phyloP scores from a whole-genome alignment of 2,329 filamentous ascomycete species.

The Colletotrichum musicola region DNA sequence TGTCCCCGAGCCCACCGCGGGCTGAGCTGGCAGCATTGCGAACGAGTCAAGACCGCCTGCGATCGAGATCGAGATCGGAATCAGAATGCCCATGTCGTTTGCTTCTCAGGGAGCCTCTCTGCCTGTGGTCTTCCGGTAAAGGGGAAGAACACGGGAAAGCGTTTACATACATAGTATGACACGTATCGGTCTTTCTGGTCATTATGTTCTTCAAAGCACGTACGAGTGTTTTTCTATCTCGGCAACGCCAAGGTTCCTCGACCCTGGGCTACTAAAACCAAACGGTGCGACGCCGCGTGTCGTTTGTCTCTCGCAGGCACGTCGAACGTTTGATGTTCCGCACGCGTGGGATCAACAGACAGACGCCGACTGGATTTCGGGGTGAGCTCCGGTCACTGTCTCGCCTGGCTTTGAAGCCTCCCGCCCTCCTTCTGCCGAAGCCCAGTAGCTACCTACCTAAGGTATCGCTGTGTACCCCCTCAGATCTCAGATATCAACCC shows the following conservation, averaged over 20 bases:
- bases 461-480: not conserved
- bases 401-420: not conserved
- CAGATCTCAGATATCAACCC: slow-evolving; percentile 23
- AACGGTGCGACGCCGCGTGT: too few relatives aligned
- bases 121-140: too few relatives aligned
- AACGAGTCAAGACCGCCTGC: slow-evolving; percentile 18
- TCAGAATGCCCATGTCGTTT: not conserved
- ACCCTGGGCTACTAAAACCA: too few relatives aligned
- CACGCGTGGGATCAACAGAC: not conserved
- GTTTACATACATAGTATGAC: too few relatives aligned
- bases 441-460: too few relatives aligned
- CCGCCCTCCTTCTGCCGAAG: not conserved
- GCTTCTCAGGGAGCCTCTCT: not conserved
- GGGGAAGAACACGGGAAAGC: too few relatives aligned
- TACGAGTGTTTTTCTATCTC: too few relatives aligned
- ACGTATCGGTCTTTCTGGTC: too few relatives aligned
- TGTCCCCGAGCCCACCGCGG: not conserved
- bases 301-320: not conserved
- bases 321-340: not conserved
- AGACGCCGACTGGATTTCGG: not conserved
- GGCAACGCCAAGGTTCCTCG: too few relatives aligned
- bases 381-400: slow-evolving; percentile 1
- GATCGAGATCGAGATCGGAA: slow-evolving; percentile 27
- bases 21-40: slow-evolving; percentile 30
- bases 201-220: too few relatives aligned